Evolutionary conservation across 164 flowering plant species (phyloP), one percentile per base, ranked within the genome.

Genomic region (Annona cherimola): DNA sequence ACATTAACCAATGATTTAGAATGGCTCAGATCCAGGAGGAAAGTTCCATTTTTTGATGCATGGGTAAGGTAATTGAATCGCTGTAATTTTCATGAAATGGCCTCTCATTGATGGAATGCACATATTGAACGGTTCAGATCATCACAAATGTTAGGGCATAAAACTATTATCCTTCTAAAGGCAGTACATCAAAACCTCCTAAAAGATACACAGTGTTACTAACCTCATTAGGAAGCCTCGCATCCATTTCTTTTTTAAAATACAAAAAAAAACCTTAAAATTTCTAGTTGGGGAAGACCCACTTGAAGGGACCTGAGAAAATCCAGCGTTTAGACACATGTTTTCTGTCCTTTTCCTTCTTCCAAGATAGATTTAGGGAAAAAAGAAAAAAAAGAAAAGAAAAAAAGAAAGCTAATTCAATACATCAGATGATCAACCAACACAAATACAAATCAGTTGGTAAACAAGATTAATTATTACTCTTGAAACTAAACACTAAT

Each of bases 261-360:
- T 57, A 62, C 44, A 77, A 74, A 35, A 45, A 42, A n/a, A 69
- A 74, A 55, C 55, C 71, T 45, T 4, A 39, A 39, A 69, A 50
- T 12, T 75, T 63, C 62, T 64, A 66, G 43, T 11, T 45, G 45
- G 4, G 26, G 11, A 26, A 44, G 46, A 5, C 71, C 70, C 74
- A 72, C 70, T 42, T 73, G 70, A 68, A 61, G 65, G 72, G 64
- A 57, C 40, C 62, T 11, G 19, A 12, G 42, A 62, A 64, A n/a
- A 19, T 3, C 12, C 42, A 60, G 54, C 11, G 46, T 50, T 50
- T 61, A 60, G 20, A 42, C 6, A 43, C 5, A 40, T n/a, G 54
- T 69, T 46, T 19, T 4, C 43, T 68, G 9, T 26, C 9, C 11
- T 61, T 46, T 64, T 61, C 4, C 50, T 66, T 69, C 69, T 66